Base-by-base conservation (phyloP, 345 rosid genomes). In the Hevea brasiliensis region DNA sequence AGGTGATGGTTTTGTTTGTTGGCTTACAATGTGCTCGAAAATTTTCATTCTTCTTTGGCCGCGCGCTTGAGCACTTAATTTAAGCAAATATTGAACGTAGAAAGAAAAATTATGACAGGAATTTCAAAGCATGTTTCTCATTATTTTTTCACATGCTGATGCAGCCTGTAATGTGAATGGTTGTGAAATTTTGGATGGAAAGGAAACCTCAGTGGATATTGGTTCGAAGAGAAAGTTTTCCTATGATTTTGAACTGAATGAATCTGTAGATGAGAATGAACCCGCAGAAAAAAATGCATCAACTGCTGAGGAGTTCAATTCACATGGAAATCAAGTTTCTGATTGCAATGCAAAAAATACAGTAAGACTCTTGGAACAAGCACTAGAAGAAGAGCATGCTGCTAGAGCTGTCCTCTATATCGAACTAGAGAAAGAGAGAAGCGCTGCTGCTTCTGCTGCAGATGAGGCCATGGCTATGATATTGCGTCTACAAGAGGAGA, bases 381-480 rank as follows among this genome's bases (percentile, higher is more conserved):
- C 85, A 55, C 83, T 90, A 62, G 82, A 88, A 72, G 84, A 85
- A 72, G 95, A 85, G 79, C 84, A 81, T 41, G 75, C 84, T 32
- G 82, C 83, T 13, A 64, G 69, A 66, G 67, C 89, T 72, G 85
- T 84, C 29, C 71, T 94, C 69, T 72, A 72, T 68, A 63, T 78
- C 24, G 98, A 94, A 71, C 79, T 92, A 15, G 97, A 90, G 71
- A 80, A 92, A 74, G 99, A 94, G 82, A 88, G 99, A 82, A 83
- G 81, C 53, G 95, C 97, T 27, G 89, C 98, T 62, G 87, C 95
- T n/a, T 77, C 89, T 37, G 96, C 96, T 54, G 88, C 94, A 60
- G 98, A 94, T 77, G 98, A 92, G 85, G 89, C 98, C 61, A 86
- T 92, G 93, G 91, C 97, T 69, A 90, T 94, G 99, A 90, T 94